Evolutionary conservation across 768 basidiomycete genomes (phyloP).

Genomic region (Russula abietina): DNA sequence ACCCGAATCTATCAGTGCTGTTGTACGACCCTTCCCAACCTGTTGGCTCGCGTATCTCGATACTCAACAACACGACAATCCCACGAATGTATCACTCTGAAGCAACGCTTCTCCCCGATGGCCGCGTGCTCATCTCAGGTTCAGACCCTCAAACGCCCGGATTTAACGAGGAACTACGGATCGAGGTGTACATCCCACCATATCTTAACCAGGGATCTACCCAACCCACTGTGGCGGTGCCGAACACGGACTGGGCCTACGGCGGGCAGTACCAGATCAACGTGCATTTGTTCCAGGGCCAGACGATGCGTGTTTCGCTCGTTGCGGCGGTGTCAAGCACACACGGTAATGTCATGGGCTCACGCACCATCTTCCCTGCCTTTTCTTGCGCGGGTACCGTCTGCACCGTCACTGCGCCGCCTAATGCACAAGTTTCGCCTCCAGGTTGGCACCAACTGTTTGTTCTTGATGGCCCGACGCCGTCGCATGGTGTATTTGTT

Average conservation of each 20-base stretch:
- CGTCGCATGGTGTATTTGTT: conserved; percentile 70
- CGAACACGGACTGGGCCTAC: conserved; percentile 57
- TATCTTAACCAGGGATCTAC: conserved; percentile 61
- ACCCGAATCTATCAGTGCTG: too few species aligned
- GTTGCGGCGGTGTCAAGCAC: too few species aligned
- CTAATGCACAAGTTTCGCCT: conserved; percentile 30
- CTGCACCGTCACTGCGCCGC: conserved; percentile 74
- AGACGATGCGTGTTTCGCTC: conserved; percentile 55
- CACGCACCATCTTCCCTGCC: conserved; percentile 64
- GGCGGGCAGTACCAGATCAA: too few species aligned
- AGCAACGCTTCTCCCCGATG: too few species aligned
- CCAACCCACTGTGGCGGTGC: conserved; percentile 58
- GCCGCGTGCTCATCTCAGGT: too few species aligned
- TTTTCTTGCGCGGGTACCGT: conserved; percentile 63
- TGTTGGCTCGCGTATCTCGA: too few species aligned
- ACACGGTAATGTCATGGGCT: conserved; percentile 76
- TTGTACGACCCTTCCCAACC: too few species aligned
- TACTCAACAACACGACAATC: too few species aligned
- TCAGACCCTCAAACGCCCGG: too few species aligned
- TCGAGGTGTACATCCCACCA: conserved; percentile 81
- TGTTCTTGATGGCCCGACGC: conserved; percentile 72
- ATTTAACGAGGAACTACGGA: too few species aligned
- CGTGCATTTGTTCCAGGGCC: conserved; percentile 36
- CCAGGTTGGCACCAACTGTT: too few species aligned
- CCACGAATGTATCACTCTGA: too few species aligned